Evolutionary conservation across 495 filamentous ascomycete genomes (phyloP).

Genomic region (Paragyromitra xinjiangensis): DNA sequence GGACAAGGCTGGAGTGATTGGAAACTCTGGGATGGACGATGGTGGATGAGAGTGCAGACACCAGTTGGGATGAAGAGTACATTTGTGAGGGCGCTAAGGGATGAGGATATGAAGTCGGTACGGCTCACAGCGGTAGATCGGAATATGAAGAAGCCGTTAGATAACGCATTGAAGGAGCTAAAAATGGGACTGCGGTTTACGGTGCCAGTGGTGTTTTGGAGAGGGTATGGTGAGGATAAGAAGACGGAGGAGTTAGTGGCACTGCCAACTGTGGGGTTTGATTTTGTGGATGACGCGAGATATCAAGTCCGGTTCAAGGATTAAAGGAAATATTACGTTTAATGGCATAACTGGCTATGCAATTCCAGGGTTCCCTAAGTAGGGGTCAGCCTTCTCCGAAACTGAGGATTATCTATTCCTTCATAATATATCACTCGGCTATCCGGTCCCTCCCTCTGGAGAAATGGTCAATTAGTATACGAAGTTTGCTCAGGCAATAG

Average conservation of each 20-base stretch:
- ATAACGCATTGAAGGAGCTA: conserved; percentile 7
- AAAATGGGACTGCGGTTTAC: conserved; percentile 39
- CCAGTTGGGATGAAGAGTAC: conserved; percentile 8
- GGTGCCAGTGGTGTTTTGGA: conserved; percentile 42
- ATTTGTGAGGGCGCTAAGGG: conserved; percentile 25
- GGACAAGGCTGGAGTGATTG: conserved; percentile 58
- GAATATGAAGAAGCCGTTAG: conserved; percentile 15
- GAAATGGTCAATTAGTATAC: neutral
- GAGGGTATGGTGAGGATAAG: neutral
- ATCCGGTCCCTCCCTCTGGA: neutral
- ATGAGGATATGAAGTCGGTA: conserved; percentile 36
- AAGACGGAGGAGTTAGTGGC: conserved; percentile 19
- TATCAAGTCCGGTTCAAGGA: conserved; percentile 42
- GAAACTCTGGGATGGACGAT: conserved; percentile 80
- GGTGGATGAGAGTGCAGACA: conserved; percentile 72
- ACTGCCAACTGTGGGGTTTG: conserved; percentile 34
- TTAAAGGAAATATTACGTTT: neutral
- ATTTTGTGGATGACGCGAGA: conserved; percentile 16
- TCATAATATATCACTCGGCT: neutral
- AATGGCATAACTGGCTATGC: neutral
- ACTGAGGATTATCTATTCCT: neutral
- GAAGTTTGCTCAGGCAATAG: neutral
- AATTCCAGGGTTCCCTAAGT: neutral
- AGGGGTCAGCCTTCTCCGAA: neutral
- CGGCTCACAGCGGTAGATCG: neutral